Evolutionary conservation across 495 filamentous ascomycete genomes (phyloP).

Genomic region (Symbiotaphrina buchneri): DNA sequence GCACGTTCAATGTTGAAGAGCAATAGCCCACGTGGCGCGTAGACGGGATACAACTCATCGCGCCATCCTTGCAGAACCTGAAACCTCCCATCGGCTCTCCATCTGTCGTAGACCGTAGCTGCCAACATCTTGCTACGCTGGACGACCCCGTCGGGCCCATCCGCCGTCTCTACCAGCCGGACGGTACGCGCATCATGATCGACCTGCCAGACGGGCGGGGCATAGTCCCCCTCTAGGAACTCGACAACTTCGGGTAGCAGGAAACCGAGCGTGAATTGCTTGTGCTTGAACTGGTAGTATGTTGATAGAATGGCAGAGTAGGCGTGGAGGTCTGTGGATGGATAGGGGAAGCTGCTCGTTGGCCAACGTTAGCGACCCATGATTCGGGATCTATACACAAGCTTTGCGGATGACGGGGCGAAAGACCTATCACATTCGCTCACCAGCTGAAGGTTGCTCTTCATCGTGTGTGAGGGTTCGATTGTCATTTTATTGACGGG

Average conservation of each 20-base stretch:
- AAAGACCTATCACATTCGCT: conserved; percentile 33
- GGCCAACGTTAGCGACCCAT: conserved; percentile 1
- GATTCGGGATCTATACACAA: neutral
- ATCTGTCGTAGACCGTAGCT: conserved; percentile 33
- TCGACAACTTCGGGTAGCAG: conserved; percentile 2
- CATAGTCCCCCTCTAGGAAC: neutral
- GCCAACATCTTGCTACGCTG: too few species aligned
- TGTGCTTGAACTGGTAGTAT: conserved; percentile 27
- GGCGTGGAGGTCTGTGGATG: conserved; percentile 23
- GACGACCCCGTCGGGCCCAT: conserved; percentile 35
- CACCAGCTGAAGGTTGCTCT: conserved; percentile 29
- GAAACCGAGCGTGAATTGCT: conserved; percentile 28
- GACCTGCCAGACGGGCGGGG: conserved; percentile 1
- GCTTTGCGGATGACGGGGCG: neutral
- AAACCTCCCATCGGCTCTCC: conserved; percentile 41
- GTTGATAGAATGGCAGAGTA: conserved; percentile 23
- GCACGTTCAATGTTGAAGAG: conserved; percentile 60
- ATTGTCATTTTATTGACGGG: neutral
- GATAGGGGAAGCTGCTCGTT: conserved; percentile 41
- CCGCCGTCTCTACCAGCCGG: conserved; percentile 17
- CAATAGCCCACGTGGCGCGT: conserved; percentile 35
- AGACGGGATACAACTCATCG: conserved; percentile 70
- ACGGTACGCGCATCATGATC: conserved; percentile 3
- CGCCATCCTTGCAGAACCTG: conserved; percentile 64
- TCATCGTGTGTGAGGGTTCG: too few species aligned